Base-by-base conservation (phyloP, 495 filamentous ascomycete genomes). In the Penicillium coprophilum region DNA sequence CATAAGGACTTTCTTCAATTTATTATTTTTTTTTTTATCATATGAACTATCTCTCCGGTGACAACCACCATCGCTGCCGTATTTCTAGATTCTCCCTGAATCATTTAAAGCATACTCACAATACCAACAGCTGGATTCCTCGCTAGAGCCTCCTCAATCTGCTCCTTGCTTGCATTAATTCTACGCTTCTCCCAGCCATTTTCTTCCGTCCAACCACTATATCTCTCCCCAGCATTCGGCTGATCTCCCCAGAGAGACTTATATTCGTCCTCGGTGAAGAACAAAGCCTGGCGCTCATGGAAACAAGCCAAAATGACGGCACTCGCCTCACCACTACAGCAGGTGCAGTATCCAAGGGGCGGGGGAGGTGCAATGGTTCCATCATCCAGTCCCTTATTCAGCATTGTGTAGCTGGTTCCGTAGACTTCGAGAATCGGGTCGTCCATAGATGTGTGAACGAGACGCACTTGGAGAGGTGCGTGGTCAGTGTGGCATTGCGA, bases 141-240 rank as follows among this genome's bases (percentile, higher is more conserved):
- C 12, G 44, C 44, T 28, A 58, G 15, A 7, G 55, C 55, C 31
- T 58, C 50, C 40, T 58, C 50, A 44, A 62, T 23, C 54, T 62
- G 59, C 46, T 51, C 32, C 46, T 40, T 55, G 7, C 43, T 50
- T 21, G 48, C 48, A 11, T 17, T 19, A 19, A 17, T 12, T 31
- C 4, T 6, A 36, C 44, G 32, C 21, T 27, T 24, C 30, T 1
- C 12, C 31, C 31, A 34, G 11, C 31, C 31, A 34, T 46, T 11
- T 15, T n/a, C 47, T 19, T 46, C 28, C 7, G 2, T 44, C 30
- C 52, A 27, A 4, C 2, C n/a, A 4, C 30, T 19, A 12, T 1
- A 6, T 6, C 17, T 30, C n/a, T 12, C 38, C 8, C 46, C 59
- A 8, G 3, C 2, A 27, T 48, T 47, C 3, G 8, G 23, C 43